Conservation (phyloP, 306 rosid species). For the Quercus variabilis region DNA sequence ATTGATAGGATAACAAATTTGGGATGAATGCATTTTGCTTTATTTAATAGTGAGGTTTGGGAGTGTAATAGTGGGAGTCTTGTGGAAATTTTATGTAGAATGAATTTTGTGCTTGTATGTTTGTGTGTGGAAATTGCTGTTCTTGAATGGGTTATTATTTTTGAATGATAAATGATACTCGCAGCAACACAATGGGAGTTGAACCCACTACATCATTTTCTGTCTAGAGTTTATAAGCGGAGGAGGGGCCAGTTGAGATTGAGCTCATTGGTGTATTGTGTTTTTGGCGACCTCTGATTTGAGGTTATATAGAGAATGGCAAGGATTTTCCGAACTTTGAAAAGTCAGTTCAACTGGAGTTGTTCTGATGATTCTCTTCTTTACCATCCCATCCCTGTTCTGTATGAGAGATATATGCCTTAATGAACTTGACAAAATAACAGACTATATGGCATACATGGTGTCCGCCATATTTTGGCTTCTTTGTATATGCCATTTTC, state of each 20-base stretch:
- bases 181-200: no score
- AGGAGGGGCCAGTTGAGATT: background rate
- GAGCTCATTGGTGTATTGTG: background rate
- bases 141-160: no score
- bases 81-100: no score
- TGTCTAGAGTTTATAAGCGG: background rate
- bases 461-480: background rate
- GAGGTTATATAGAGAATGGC: background rate
- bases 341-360: background rate
- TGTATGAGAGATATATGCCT: no score
- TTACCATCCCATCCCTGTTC: no score
- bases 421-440: no score
- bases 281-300: background rate
- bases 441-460: background rate
- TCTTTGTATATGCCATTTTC: background rate
- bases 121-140: no score
- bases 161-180: no score
- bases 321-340: background rate
- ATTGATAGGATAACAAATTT: background rate
- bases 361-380: background rate
- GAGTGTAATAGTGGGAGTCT: background rate
- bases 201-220: no score
- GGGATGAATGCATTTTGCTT: background rate
- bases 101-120: no score
- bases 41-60: background rate